These are phyloP conservation scores for Waitea zeae DNA, from an alignment of 1,284 basidiomycete species.

Conservation along the genomic window DNA sequence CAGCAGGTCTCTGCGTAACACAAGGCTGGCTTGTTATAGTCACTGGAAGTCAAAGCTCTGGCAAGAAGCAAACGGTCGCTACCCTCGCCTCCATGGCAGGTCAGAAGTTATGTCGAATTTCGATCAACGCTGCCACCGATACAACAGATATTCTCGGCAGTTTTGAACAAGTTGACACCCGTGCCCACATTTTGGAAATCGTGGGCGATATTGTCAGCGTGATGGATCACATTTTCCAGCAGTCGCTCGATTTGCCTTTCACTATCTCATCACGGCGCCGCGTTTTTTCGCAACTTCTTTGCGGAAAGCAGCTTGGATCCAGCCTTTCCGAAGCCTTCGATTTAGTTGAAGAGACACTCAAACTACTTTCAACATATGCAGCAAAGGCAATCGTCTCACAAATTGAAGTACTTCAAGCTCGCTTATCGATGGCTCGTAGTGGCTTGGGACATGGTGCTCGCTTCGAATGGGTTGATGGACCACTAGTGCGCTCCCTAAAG, in stretches of 20 bases:
- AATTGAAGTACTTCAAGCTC: neutral
- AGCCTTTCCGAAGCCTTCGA: neutral
- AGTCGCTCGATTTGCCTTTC: neutral
- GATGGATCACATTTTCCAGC: neutral
- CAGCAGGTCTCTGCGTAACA: constrained; percentile 59
- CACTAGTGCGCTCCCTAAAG: constrained; percentile 79
- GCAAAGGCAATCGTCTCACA: neutral
- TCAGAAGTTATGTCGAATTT: constrained; percentile 52
- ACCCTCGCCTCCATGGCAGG: constrained; percentile 62
- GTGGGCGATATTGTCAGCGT: too few relatives aligned
- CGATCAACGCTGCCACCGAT: constrained; percentile 80
- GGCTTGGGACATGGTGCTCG: too few relatives aligned
- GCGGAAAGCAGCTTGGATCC: too few relatives aligned
- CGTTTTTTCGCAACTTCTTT: too few relatives aligned
- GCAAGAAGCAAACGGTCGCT: constrained; percentile 71
- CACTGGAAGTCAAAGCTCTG: constrained; percentile 57
- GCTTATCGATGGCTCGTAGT: constrained; percentile 8
- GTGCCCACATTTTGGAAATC: too few relatives aligned
- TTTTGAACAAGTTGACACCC: constrained; percentile 77
- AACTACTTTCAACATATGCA: neutral
- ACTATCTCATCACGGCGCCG: neutral
- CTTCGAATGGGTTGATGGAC: constrained; percentile 95
- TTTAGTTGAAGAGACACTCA: too few relatives aligned
- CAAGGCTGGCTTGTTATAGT: constrained; percentile 84
- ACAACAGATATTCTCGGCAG: constrained; percentile 90